Conservation (phyloP, 345 rosid genomes). For the Xanthoceras sorbifolium region DNA sequence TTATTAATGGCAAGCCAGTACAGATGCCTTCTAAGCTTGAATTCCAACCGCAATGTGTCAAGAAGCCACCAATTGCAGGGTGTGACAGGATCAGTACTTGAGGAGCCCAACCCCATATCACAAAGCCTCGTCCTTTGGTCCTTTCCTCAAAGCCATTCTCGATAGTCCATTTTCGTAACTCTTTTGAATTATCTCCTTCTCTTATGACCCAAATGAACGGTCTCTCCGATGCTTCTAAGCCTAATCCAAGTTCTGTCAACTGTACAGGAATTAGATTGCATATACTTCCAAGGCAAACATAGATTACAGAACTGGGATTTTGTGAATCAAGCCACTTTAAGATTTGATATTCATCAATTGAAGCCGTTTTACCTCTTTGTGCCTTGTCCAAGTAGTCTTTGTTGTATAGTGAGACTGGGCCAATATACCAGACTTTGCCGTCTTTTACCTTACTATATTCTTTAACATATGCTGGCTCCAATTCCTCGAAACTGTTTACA, state of each 20-base stretch:
- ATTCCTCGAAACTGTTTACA: constrained; percentile 38
- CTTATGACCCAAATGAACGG: constrained; percentile 14
- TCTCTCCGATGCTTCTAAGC: too few species aligned
- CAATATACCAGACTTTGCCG: constrained; percentile 20
- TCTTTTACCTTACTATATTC: constrained; percentile 30
- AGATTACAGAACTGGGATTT: constrained; percentile 13
- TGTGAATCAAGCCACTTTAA: constrained; percentile 28
- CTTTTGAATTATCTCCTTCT: neutral
- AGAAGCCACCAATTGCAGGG: too few species aligned
- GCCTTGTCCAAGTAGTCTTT: constrained; percentile 20
- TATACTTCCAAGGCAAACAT: constrained; percentile 19
- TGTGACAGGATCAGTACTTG: too few species aligned
- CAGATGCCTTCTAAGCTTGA: too few species aligned
- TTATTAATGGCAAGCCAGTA: too few species aligned
- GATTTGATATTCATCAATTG: constrained; percentile 17
- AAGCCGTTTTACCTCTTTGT: constrained; percentile 34
- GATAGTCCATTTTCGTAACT: neutral
- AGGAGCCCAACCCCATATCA: too few species aligned
- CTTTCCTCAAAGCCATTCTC: constrained; percentile 18
- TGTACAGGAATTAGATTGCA: constrained; percentile 16
- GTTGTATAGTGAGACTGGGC: constrained; percentile 36
- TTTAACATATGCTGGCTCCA: constrained; percentile 30
- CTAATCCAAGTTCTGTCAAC: too few species aligned
- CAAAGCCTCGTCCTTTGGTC: too few species aligned
- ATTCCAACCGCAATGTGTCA: too few species aligned